Base-by-base conservation (phyloP, 441 rosid species). In the Isatis lusitanica region DNA sequence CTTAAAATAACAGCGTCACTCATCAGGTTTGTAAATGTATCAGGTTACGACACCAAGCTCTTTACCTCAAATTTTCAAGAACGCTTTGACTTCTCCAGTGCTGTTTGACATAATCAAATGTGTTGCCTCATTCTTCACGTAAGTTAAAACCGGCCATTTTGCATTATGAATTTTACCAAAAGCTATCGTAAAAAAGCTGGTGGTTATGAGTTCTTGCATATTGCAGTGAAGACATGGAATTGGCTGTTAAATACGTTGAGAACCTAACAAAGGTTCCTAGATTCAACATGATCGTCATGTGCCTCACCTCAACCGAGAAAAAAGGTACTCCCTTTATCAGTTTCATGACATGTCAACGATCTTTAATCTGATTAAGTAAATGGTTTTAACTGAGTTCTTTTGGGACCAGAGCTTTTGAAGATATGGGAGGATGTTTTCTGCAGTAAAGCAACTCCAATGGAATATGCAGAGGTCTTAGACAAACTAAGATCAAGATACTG, bases 211-310 rank as follows among this genome's bases (percentile, higher is more conserved):
- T 82, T 55, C 36, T 71, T 77, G 70, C 9, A 6, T 48, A 28
- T 42, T 73, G 67, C 88, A 94, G 98, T 46, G 92, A 85, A 56
- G 97, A 89, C 9, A 74, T 75, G 78, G 90, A 85, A 78, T 74
- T 94, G 76, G 93, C 94, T 39, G 84, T 91, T 68, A 83, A 84
- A 68, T 89, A 89, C 80, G 71, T 95, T 13, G 91, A 89, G 51
- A 84, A 84, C 76, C 84, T 95, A 62, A 80, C 92, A 35, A 85
- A 86, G 79, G 94, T 92, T 79, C 96, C 98, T 46, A 92, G 99
- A 85, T 95, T 95, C 60, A 68, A 82, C 85, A 83, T 90, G 78
- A 86, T 92, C 75, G 72, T 88, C 70, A 73, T 86, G 94, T 91
- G 90, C 75, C 94, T 95, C 80, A 88, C 97, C 13, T 81, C 89